These are phyloP conservation scores for Aspergillus indologenus DNA, from an alignment of 495 filamentous ascomycete species.

Conservation along the genomic window DNA sequence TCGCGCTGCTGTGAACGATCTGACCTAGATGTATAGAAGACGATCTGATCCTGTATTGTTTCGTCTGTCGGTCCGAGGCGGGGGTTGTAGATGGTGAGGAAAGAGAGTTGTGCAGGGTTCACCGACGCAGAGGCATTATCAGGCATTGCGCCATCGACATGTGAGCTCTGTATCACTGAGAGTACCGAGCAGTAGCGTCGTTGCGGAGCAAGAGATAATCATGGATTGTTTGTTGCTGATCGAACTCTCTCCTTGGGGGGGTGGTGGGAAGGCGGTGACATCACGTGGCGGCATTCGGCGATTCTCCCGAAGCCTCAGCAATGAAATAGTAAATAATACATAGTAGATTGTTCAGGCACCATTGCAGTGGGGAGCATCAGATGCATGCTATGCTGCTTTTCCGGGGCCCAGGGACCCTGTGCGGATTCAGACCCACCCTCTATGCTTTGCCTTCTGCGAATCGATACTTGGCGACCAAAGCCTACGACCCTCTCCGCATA, in stretches of 20 bases:
- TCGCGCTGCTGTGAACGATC: constrained; percentile 31
- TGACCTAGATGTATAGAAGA: constrained; percentile 71
- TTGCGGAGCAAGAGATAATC: background rate
- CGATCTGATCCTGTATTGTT: constrained; percentile 82
- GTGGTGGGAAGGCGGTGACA: constrained; percentile 28
- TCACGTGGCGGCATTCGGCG: constrained; percentile 35
- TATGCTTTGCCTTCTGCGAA: constrained; percentile 11
- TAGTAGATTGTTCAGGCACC: background rate
- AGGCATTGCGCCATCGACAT: constrained; percentile 37
- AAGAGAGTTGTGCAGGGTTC: constrained; percentile 81
- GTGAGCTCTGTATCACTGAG: constrained; percentile 20
- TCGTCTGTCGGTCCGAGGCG: constrained; percentile 84
- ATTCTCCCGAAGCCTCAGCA: constrained; percentile 18
- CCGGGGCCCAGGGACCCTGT: constrained; percentile 21
- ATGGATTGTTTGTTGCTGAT: constrained; percentile 7
- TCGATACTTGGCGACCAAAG: constrained; percentile 32
- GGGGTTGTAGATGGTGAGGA: constrained; percentile 92
- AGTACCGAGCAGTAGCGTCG: constrained; percentile 4
- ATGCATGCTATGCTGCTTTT: constrained; percentile 24
- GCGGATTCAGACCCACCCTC: constrained; percentile 19
- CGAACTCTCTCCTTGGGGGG: constrained; percentile 4
- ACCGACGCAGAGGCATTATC: constrained; percentile 37
- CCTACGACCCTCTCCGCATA: constrained; percentile 70
- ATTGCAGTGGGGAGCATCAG: background rate
- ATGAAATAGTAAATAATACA: background rate